phyloP scores from a whole-genome alignment of 371 early-diverging fungal species.

The Amoeboaphelidium protococcarum region DNA sequence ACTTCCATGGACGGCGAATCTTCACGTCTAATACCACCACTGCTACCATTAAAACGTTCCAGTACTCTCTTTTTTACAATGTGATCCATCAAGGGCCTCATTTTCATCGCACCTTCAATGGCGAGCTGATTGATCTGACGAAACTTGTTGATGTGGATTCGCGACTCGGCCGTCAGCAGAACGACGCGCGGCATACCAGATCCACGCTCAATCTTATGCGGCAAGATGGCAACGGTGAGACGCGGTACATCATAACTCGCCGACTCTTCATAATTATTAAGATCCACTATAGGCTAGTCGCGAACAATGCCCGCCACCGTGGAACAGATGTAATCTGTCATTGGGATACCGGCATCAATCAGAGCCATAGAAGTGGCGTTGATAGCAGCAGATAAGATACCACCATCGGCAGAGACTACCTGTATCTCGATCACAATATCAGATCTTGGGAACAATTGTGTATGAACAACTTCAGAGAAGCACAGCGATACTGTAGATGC shows the following conservation, averaged over 20 bases:
- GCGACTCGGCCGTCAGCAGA: neutral
- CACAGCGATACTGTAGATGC: neutral
- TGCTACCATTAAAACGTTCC: too few relatives aligned
- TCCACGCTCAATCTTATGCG: neutral
- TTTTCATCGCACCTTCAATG: too few relatives aligned
- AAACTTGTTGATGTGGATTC: neutral
- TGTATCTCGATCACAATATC: constrained; percentile 78
- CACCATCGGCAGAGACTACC: constrained; percentile 68
- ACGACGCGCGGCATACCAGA: too few relatives aligned
- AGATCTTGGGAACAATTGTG: constrained; percentile 32
- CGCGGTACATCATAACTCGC: neutral
- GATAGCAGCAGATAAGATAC: constrained; percentile 45
- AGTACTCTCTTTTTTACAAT: too few relatives aligned
- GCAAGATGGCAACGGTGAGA: neutral
- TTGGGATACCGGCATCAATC: constrained; percentile 91
- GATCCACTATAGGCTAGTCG: constrained; percentile 37
- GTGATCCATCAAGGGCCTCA: too few relatives aligned
- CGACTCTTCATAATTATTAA: neutral
- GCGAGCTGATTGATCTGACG: too few relatives aligned
- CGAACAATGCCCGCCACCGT: constrained; percentile 72
- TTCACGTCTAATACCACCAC: too few relatives aligned
- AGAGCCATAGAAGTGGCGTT: constrained; percentile 82
- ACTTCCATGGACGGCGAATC: too few relatives aligned
- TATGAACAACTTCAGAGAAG: neutral
- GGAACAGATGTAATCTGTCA: constrained; percentile 81